These are phyloP conservation scores for Obelidium mucronatum DNA, from an alignment of 192 early-diverging fungal genomes.

Conservation along the genomic window DNA sequence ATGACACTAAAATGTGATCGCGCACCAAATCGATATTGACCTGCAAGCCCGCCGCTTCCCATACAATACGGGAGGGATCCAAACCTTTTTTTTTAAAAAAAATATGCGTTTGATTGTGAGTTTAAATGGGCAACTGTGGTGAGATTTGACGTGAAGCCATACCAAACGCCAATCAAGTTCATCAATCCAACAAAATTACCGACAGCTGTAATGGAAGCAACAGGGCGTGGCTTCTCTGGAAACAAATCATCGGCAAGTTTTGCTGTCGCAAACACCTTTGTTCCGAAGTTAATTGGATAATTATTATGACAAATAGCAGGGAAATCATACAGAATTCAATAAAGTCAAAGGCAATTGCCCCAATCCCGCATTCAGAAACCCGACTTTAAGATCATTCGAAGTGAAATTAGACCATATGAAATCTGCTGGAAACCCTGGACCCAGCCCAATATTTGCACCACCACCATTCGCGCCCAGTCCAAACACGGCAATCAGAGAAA, in stretches of 20 bases:
- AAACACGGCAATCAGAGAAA: constrained; percentile 6
- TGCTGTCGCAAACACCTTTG: constrained; percentile 69
- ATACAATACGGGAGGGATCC: constrained; percentile 46
- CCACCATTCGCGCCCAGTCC: neutral
- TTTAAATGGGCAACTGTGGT: no score
- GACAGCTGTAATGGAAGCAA: constrained; percentile 44
- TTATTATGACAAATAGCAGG: neutral
- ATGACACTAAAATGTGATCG: constrained; percentile 81
- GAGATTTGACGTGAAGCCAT: constrained; percentile 69
- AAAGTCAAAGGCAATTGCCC: constrained; percentile 89
- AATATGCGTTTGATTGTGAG: neutral
- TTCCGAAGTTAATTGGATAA: no score
- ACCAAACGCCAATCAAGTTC: constrained; percentile 82
- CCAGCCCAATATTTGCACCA: neutral
- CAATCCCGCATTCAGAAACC: constrained; percentile 81
- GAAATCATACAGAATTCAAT: constrained; percentile 80
- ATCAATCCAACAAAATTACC: constrained; percentile 77
- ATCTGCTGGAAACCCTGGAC: constrained; percentile 20
- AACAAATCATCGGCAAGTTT: constrained; percentile 84
- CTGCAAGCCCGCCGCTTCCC: constrained; percentile 91
- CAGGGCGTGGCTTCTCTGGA: constrained; percentile 58
- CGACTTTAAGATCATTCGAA: constrained; percentile 68
- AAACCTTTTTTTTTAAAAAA: constrained; percentile 14
- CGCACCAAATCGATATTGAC: constrained; percentile 93
- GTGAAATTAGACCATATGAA: constrained; percentile 36